Percentiles rank a stretch among this genome's conserved stretches.
Evolutionary conservation across 2,329 filamentous ascomycete species (phyloP).

Genomic region (Trichoderma polysporum): DNA sequence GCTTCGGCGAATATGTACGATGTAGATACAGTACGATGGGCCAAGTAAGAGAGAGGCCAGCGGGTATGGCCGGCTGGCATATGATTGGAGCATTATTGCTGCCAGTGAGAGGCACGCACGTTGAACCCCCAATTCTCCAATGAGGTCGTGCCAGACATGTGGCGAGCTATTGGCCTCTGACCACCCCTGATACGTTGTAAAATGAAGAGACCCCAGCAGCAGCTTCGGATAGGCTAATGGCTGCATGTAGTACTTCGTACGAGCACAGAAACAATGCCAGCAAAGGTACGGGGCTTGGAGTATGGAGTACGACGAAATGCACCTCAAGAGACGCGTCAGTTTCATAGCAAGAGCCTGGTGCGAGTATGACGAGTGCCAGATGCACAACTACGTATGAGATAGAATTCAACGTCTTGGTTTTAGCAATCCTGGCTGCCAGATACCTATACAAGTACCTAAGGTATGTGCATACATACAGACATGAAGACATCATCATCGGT

Average conservation of each 20-base stretch:
- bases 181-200: slow-evolving; percentile 2
- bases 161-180: slow-evolving; percentile 4
- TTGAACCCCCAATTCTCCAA: slow-evolving; percentile 1
- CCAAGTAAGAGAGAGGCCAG: not conserved
- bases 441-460: not conserved
- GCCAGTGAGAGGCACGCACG: slow-evolving; percentile 11
- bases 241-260: not conserved
- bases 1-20: slow-evolving; percentile 4
- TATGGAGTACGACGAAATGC: not conserved
- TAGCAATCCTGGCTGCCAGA: not conserved
- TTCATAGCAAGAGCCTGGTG: not conserved
- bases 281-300: not conserved
- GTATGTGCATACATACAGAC: not conserved
- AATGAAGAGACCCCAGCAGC: not conserved
- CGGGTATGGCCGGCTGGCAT: not conserved
- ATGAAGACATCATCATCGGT: not conserved
- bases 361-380: not conserved
- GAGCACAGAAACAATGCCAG: not conserved
- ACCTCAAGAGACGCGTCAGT: not conserved
- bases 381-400: not conserved
- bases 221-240: not conserved
- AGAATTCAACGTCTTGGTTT: too few species aligned
- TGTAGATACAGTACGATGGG: not conserved
- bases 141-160: slow-evolving; percentile 9
- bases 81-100: slow-evolving; percentile 5